Evolutionary conservation across 1,284 basidiomycete species (phyloP).

Genomic region (Taiwanofungus camphoratus): DNA sequence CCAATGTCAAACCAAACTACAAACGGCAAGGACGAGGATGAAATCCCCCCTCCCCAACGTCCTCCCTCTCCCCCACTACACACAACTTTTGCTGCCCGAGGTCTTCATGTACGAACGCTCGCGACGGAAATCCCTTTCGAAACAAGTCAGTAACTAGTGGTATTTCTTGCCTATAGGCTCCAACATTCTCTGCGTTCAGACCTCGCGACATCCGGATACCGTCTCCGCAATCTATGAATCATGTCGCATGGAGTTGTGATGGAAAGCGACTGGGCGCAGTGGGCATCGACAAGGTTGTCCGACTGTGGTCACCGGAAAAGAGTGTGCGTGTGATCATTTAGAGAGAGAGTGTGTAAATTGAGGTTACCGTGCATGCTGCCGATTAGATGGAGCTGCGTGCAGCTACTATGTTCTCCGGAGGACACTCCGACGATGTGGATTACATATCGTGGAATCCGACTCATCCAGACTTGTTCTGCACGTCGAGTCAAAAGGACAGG

Average conservation of each 20-base stretch:
- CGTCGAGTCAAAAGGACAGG: conserved; percentile 68
- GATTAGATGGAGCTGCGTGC: conserved; percentile 62
- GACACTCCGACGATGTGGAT: conserved; percentile 68
- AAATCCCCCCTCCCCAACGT: conserved; percentile 55
- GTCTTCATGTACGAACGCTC: conserved; percentile 57
- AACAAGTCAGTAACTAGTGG: conserved; percentile 17
- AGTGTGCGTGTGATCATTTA: conserved; percentile 41
- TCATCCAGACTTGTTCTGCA: conserved; percentile 74
- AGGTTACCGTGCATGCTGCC: not conserved
- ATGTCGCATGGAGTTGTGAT: conserved; percentile 78
- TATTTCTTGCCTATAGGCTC: conserved; percentile 41
- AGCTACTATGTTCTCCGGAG: conserved; percentile 57
- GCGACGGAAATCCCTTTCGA: conserved; percentile 7
- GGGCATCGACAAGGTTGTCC: conserved; percentile 70
- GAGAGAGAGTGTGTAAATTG: not conserved
- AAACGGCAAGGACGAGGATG: conserved; percentile 39
- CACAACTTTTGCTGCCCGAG: conserved; percentile 61
- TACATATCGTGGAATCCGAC: conserved; percentile 78
- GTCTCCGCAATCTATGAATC: conserved; percentile 58
- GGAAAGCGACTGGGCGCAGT: conserved; percentile 72
- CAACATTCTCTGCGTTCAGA: conserved; percentile 71
- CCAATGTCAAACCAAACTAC: conserved; percentile 10
- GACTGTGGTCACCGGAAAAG: conserved; percentile 71
- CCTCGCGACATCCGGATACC: conserved; percentile 68
- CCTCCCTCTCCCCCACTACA: conserved; percentile 70